These are phyloP conservation scores for Hylodesmum podocarpum DNA, from an alignment of 306 rosid species.

Conservation along the genomic window DNA sequence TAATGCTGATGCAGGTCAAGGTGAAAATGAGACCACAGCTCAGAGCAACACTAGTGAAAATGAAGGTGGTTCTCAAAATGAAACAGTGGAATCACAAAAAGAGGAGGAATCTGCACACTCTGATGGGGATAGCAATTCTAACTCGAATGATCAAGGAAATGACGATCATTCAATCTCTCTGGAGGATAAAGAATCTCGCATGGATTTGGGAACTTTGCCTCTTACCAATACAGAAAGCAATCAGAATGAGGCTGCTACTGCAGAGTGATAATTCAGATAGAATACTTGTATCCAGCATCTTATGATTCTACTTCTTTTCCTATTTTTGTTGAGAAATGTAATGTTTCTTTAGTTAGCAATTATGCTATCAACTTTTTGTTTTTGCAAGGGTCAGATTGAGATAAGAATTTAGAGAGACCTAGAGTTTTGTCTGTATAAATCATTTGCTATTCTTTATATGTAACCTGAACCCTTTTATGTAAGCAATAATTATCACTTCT, in stretches of 20 bases:
- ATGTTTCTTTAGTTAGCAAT: constrained; percentile 15
- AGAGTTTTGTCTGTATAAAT: constrained; percentile 28
- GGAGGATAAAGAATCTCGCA: constrained; percentile 54
- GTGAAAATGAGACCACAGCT: constrained; percentile 31
- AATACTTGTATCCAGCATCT: constrained; percentile 22
- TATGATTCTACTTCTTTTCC: constrained; percentile 21
- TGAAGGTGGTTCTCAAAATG: constrained; percentile 40
- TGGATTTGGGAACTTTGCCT: constrained; percentile 69
- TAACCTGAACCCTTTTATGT: constrained; percentile 1
- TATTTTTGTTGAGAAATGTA: constrained; percentile 23
- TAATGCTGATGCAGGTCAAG: constrained; percentile 30
- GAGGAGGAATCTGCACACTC: constrained; percentile 41
- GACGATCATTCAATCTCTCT: constrained; percentile 52
- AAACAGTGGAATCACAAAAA: constrained; percentile 38
- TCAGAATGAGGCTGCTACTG: constrained; percentile 43
- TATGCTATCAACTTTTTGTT: constrained; percentile 22
- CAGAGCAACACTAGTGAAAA: constrained; percentile 39
- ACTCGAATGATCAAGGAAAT: constrained; percentile 36
- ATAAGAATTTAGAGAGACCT: constrained; percentile 20
- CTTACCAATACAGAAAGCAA: constrained; percentile 53
- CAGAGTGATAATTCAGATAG: constrained; percentile 46
- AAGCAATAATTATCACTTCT: constrained; percentile 2
- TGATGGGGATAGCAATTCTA: constrained; percentile 30
- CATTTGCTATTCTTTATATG: constrained; percentile 26
- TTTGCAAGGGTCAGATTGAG: constrained; percentile 5